Evolutionary conservation across 1,284 basidiomycete genomes (phyloP).

Genomic region (Takashimella koratensis): DNA sequence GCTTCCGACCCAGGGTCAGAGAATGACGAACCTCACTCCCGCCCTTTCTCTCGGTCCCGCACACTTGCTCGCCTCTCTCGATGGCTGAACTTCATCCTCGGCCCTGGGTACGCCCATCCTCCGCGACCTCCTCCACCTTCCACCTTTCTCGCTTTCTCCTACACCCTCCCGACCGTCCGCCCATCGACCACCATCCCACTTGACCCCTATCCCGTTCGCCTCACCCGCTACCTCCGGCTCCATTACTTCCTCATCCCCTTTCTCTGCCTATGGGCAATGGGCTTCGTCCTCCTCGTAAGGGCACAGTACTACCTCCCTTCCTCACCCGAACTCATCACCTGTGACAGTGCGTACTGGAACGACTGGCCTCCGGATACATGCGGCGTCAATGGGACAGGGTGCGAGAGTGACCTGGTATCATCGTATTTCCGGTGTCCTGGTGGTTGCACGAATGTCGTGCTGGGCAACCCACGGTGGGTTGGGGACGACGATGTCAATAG

Average conservation of each 20-base stretch:
- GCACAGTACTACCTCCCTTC: conserved; percentile 34
- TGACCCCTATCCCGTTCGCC: conserved; percentile 3
- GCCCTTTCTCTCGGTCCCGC: too few relatives aligned
- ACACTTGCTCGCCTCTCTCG: conserved; percentile 1
- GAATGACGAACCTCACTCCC: too few relatives aligned
- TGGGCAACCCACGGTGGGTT: conserved; percentile 43
- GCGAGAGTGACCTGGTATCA: conserved; percentile 17
- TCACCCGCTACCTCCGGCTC: not conserved
- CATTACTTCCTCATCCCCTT: conserved; percentile 18
- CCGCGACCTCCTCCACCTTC: not conserved
- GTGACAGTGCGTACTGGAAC: conserved; percentile 31
- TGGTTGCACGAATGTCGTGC: conserved; percentile 28
- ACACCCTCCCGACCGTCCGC: not conserved
- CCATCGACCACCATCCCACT: not conserved
- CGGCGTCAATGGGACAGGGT: conserved; percentile 31
- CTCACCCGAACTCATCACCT: conserved; percentile 23
- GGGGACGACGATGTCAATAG: conserved; percentile 29
- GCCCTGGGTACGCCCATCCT: conserved; percentile 1
- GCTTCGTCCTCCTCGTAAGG: conserved; percentile 34
- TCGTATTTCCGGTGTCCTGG: conserved; percentile 36
- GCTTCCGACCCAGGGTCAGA: too few relatives aligned
- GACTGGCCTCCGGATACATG: conserved; percentile 44
- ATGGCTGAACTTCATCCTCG: conserved; percentile 4
- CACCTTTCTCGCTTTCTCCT: not conserved
- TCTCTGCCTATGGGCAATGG: conserved; percentile 29